Evolutionary conservation across 2,329 filamentous ascomycete genomes (phyloP), one percentile per base, ranked within the genome.

Genomic region (Cordyceps cateniannulata): DNA sequence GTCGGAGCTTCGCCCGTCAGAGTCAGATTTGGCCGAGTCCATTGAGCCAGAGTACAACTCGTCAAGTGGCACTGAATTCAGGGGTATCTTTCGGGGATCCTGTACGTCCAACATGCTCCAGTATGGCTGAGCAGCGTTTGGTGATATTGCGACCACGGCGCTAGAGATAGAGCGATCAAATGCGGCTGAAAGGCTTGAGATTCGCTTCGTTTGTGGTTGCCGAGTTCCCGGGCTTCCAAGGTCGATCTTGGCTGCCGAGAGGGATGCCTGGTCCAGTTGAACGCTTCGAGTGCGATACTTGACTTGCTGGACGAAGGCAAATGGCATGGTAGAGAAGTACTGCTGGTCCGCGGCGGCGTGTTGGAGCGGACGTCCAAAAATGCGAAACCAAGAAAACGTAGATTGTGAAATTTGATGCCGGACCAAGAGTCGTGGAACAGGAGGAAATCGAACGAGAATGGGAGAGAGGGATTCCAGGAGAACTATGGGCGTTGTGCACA

Each of bases 81-180:
- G 70, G 5, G 76, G 72, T 8, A 83, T 71, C 62, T 65, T 79
- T 14, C 80, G 79, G 2, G 77, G 75, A 29, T 76, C 75, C 49
- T 81, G 80, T 20, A 84, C 72, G 50, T 81, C 77, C 22, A 84
- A 73, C 81, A 85, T 81, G 69, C 81, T 85, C 62, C 78, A 76
- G 65, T 77, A 81, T 48, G 74, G 73, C 7, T 65, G 35, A 40
- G 68, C 60, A 5, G 65, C 66, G 53, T 57, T 56, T 22, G 65
- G 60, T 2, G 64, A 48, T 40, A 57, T 59, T 9, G 65, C 54
- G 3, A 64, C 42, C n/a, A 59, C 35, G 22, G 60, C 35, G 22
- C 57, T 55, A 14, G 56, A 47, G 7, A 49, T 35, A 16, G 40
- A 9, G 25, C 64, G 65, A 10, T 65, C 65, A 42, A 67, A 63